phyloP scores from a whole-genome alignment of 257 asterid genomes.

The Rehmannia glutinosa region DNA sequence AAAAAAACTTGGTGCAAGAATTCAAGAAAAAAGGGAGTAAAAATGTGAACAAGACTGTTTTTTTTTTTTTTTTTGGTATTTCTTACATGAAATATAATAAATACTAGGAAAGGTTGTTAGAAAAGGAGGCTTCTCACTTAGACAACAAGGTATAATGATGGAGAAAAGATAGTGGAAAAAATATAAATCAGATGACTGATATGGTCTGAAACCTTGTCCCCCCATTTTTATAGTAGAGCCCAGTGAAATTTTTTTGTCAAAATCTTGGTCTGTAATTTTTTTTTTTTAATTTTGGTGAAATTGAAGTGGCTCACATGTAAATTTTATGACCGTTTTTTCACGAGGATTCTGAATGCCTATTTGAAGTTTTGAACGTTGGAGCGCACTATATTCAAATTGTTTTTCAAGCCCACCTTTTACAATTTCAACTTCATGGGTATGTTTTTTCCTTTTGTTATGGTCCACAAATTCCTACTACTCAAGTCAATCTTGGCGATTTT shows the following conservation, averaged over 20 bases:
- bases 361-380: conserved; percentile 63
- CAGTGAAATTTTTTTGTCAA: not conserved
- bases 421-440: not conserved
- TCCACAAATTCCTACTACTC: conserved; percentile 24
- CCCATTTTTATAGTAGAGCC: conserved; percentile 41
- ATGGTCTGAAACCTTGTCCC: conserved; percentile 42
- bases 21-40: not conserved
- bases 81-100: conserved; percentile 6
- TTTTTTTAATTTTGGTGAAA: not conserved
- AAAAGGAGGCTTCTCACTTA: conserved; percentile 36
- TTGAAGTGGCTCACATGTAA: conserved; percentile 59
- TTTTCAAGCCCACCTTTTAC: not conserved
- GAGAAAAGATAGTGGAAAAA: conserved; percentile 18
- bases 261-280: not conserved
- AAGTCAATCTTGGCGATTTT: too few relatives aligned
- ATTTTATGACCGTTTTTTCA: conserved; percentile 70
- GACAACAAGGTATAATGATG: conserved; percentile 62
- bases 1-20: not conserved
- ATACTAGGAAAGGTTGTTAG: conserved; percentile 18
- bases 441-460: conserved; percentile 1
- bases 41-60: not conserved
- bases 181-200: conserved; percentile 22
- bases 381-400: conserved; percentile 61
- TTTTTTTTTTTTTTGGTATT: not conserved
- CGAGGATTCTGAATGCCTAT: conserved; percentile 41